These are phyloP conservation scores for Maudiozyma saulgeensis DNA, from an alignment of 805 yeast genomes.

Conservation along the genomic window DNA sequence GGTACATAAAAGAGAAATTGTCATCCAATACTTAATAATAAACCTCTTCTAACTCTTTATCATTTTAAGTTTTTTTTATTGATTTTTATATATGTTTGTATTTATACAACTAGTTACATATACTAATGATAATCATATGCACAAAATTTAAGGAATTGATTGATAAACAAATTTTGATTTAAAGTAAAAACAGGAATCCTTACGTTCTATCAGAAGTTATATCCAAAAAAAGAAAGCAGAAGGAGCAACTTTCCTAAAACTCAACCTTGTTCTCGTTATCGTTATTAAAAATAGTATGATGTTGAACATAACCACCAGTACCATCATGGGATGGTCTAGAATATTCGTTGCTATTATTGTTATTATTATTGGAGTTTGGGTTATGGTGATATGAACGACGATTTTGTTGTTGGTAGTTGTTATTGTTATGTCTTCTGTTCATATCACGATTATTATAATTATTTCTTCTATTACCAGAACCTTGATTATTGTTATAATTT, in stretches of 20 bases:
- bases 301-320: conserved; percentile 27
- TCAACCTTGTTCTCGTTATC: conserved; percentile 6
- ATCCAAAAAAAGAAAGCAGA: not conserved
- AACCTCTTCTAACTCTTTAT: not conserved
- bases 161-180: too few relatives aligned
- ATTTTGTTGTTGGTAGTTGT: conserved; percentile 12
- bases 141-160: not conserved
- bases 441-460: conserved; percentile 20
- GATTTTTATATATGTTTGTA: not conserved
- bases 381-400: too few relatives aligned
- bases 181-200: too few relatives aligned
- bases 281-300: conserved; percentile 11
- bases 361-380: conserved; percentile 7
- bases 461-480: conserved; percentile 2
- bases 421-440: conserved; percentile 8
- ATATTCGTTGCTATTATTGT: conserved; percentile 5
- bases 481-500: conserved; percentile 7
- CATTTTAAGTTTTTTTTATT: not conserved
- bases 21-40: too few relatives aligned
- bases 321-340: conserved; percentile 14
- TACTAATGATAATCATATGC: not conserved
- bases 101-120: not conserved
- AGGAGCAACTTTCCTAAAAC: conserved; percentile 5
- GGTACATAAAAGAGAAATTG: too few relatives aligned
- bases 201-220: too few relatives aligned